phyloP scores from a whole-genome alignment of 2,329 filamentous ascomycete species.

The Trichophyton schoenleinii region DNA sequence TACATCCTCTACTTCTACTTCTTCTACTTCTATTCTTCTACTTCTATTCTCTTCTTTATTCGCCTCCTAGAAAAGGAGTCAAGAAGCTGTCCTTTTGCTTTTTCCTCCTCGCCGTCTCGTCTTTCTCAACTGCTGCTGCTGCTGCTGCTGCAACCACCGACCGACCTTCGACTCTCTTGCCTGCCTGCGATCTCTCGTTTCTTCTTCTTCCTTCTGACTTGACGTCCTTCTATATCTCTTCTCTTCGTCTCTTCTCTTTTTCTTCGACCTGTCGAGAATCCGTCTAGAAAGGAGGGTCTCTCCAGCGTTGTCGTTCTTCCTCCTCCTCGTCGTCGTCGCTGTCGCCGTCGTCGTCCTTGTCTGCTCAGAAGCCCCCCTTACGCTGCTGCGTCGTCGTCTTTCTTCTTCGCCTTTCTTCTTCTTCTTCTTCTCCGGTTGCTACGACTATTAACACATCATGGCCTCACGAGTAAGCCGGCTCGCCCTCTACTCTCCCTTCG shows the following conservation, averaged over 20 bases:
- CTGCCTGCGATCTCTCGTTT: no score
- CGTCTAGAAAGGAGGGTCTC: not conserved
- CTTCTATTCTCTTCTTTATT: not conserved
- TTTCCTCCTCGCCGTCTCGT: not conserved
- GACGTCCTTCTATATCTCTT: not conserved
- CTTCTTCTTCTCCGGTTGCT: not conserved
- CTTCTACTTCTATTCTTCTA: not conserved
- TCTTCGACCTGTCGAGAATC: not conserved
- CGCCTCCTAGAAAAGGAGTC: not conserved
- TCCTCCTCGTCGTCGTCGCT: not conserved
- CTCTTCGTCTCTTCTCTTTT: not conserved
- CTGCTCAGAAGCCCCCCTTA: not conserved
- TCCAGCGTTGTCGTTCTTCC: not conserved
- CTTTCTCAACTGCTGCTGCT: no score
- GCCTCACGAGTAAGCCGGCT: constrained; percentile 3
- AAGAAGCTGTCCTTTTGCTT: not conserved
- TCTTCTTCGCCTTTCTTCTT: not conserved
- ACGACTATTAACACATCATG: not conserved
- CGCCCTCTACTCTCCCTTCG: not conserved
- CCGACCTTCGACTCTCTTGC: no score
- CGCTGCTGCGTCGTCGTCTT: no score
- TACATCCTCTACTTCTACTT: not conserved
- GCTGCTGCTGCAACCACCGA: no score
- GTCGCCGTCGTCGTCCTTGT: no score
- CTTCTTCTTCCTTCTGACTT: not conserved